Base-by-base conservation (phyloP, 1,284 basidiomycete genomes). In the Leucoagaricus sp. region DNA sequence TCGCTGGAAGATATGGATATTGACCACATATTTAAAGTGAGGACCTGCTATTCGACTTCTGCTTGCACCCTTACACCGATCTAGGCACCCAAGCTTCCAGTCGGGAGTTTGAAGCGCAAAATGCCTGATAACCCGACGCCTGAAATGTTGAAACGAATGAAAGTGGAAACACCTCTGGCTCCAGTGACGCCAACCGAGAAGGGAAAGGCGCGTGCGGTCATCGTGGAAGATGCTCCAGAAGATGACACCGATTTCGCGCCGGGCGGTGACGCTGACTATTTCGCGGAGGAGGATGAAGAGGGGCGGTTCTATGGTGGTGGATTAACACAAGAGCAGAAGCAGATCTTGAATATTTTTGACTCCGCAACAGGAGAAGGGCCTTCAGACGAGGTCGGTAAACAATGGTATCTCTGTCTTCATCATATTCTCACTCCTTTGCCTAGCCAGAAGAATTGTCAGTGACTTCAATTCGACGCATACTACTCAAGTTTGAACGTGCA, bases 271-370 rank as follows among this genome's bases (percentile, higher is more conserved):
- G 90, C 91, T 0, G 93, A 96, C 68, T 94, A 95, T 67, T 95
- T 91, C 65, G 83, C 70, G 0, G 94, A 95, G 64, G 94, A 96
- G 69, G 94, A 96, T 65, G 91, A 89, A 25, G 94, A 96, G 63
- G 95, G 95, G 0, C 80, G 95, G 12, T 96, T 97, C 76, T 97
- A 91, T 67, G 95, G 95, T 28, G 93, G 94, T 2, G 95, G 95
- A 0, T 75, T 97, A 58, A 96, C 93, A 2, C 81, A 80, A 29
- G 89, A 94, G 68, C 95, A 98, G 75, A 94, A 96, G 69, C 88
- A 93, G 51, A 91, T 96, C 53, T 65, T 93, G 55, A 93, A 91
- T 61, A 94, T 97, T 59, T 95, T 98, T 69, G 94, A 94, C 61
- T 80, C 80, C 54, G 85, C 84, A 8, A 83, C 79, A 26, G 80